These are phyloP conservation scores for Purshia tridentata DNA, from an alignment of 306 rosid species.

Conservation along the genomic window DNA sequence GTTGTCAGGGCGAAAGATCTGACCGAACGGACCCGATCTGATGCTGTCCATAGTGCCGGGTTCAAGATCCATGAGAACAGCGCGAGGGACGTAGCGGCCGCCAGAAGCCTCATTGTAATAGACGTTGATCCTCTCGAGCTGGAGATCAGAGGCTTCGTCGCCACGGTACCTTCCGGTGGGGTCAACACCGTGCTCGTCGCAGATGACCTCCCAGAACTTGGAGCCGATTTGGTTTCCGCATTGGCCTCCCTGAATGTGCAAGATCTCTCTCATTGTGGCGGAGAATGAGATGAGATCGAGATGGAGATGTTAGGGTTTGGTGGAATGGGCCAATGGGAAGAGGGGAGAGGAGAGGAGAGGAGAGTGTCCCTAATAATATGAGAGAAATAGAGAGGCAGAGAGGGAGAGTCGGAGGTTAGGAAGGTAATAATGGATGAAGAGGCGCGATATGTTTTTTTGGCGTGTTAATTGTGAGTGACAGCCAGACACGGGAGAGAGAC, in stretches of 20 bases:
- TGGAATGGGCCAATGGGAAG: neutral
- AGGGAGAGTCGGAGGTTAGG: conserved; percentile 42
- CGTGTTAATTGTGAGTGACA: conserved; percentile 27
- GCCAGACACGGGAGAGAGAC: too few relatives aligned
- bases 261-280: conserved; percentile 71
- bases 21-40: conserved; percentile 90
- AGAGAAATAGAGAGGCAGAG: conserved; percentile 8
- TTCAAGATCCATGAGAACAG: conserved; percentile 93
- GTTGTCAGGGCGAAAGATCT: conserved; percentile 89
- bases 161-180: conserved; percentile 66
- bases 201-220: conserved; percentile 93
- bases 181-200: conserved; percentile 91
- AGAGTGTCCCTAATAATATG: conserved; percentile 9
- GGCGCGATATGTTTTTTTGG: conserved; percentile 48
- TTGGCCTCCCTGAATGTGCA: conserved; percentile 91
- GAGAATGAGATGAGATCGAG: neutral
- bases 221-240: conserved; percentile 97
- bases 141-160: conserved; percentile 52
- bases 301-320: neutral
- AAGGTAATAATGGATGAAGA: conserved; percentile 47
- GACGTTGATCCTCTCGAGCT: conserved; percentile 82
- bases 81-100: conserved; percentile 86
- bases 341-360: conserved; percentile 23
- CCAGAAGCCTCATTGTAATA: conserved; percentile 92
- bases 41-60: conserved; percentile 97